A percentile compares a stretch with the other conserved stretches of the same genome.
Evolutionary conservation across 1,139 yeast species (phyloP).

Genomic region (Protomyces inouyei): DNA sequence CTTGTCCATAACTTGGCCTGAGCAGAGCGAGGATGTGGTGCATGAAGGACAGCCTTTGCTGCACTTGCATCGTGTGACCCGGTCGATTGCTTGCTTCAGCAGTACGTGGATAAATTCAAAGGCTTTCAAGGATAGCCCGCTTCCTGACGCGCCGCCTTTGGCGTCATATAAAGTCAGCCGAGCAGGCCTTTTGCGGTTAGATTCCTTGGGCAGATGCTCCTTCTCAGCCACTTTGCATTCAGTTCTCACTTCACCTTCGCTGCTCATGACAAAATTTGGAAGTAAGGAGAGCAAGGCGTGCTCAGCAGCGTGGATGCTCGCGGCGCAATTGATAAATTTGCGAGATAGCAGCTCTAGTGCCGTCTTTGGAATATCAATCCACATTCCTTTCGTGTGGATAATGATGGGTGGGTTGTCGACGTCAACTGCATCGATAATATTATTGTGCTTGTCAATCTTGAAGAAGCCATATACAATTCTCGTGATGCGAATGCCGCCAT

Average conservation of each 20-base stretch:
- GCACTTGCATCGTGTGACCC: constrained; percentile 67
- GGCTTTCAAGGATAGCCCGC: constrained; percentile 73
- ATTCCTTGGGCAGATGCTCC: constrained; percentile 72
- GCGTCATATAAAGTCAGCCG: constrained; percentile 78
- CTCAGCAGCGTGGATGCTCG: constrained; percentile 94
- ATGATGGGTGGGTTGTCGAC: constrained; percentile 81
- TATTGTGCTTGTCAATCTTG: constrained; percentile 69
- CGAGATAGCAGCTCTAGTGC: constrained; percentile 56
- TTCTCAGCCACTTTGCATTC: constrained; percentile 97
- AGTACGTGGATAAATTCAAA: constrained; percentile 71
- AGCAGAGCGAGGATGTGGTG: constrained; percentile 71
- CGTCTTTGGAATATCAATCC: constrained; percentile 74
- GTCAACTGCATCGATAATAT: constrained; percentile 85
- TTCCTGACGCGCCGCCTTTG: constrained; percentile 66
- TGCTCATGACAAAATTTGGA: constrained; percentile 42
- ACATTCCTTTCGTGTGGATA: constrained; percentile 69
- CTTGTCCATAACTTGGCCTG: constrained; percentile 79
- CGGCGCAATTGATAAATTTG: constrained; percentile 67
- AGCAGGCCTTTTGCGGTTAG: constrained; percentile 73
- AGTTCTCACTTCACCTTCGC: constrained; percentile 69
- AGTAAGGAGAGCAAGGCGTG: constrained; percentile 51
- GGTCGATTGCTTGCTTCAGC: constrained; percentile 53
- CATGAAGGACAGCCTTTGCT: constrained; percentile 88
- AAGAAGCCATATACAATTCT: constrained; percentile 86
- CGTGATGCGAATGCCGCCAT: constrained; percentile 67